Conservation (phyloP, 345 rosid species). For the Moricandia moricandioides region DNA sequence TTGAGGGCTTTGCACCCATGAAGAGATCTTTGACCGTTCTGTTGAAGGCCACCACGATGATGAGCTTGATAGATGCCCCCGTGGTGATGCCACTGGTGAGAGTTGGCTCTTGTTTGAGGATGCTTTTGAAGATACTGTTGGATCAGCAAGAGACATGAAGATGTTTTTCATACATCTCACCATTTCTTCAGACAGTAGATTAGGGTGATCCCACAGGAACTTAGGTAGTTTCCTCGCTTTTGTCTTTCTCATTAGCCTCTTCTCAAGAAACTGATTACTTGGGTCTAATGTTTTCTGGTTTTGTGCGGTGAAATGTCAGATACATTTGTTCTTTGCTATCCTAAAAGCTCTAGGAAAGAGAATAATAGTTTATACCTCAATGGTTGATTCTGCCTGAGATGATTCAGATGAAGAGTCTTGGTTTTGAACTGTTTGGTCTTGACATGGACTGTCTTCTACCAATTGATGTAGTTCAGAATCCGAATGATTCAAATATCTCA, state of each 20-base stretch:
- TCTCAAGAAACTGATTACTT: constrained; percentile 26
- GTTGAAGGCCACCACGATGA: constrained; percentile 81
- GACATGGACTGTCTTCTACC: constrained; percentile 33
- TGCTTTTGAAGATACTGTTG: constrained; percentile 39
- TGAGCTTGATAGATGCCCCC: constrained; percentile 72
- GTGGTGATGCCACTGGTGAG: constrained; percentile 69
- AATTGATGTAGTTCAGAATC: constrained; percentile 40
- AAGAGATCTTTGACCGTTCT: constrained; percentile 67
- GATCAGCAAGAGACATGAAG: constrained; percentile 76
- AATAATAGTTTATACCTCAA: constrained; percentile 44
- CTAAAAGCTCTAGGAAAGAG: constrained; percentile 1
- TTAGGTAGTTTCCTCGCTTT: constrained; percentile 48
- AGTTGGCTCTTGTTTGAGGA: constrained; percentile 51
- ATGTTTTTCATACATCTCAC: constrained; percentile 89
- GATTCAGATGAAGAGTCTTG: constrained; percentile 47
- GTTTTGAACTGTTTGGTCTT: constrained; percentile 31
- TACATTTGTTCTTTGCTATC: constrained; percentile 16
- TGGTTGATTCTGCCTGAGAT: constrained; percentile 37
- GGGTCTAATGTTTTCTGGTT: constrained; percentile 44
- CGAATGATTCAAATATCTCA: constrained; percentile 43
- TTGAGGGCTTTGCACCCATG: constrained; percentile 75
- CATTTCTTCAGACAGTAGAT: constrained; percentile 81
- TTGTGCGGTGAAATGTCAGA: constrained; percentile 8
- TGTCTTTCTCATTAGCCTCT: constrained; percentile 34
- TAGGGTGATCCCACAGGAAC: constrained; percentile 79